Base-by-base conservation (phyloP, 306 rosid genomes). In the Ormosia emarginata region DNA sequence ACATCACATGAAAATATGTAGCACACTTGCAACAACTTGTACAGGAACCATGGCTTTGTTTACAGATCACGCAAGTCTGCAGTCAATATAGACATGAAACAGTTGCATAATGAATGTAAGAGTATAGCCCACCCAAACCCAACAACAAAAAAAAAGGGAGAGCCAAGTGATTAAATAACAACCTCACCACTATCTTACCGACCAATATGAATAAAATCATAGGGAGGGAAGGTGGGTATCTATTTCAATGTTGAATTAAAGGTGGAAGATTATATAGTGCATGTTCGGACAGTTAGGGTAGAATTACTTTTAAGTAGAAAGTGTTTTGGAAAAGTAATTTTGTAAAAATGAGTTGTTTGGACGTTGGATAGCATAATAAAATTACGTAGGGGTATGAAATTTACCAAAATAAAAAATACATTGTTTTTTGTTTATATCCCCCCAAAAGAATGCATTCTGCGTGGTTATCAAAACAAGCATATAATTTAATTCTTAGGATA, bases 1-100 rank as follows among this genome's bases (percentile, higher is more conserved):
- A 95, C 86, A 64, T 92, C 71, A 83, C 87, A 63, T 93, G 99
- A 86, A 95, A 95, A 92, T 90, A 71, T n/a, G 98, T 90, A 29
- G 94, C 92, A 84, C 99, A 95, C 79, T 92, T 95, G 96, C 92
- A 92, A 86, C 98, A 95, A 65, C 88, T 88, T 34, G 87, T 83
- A 81, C 98, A 95, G 79, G 99, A 89, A 75, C 99, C 99, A 59
- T 95, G 99, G 63, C 58, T 85, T 88, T 93, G 99, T 82, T 87
- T 89, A 80, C 98, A 95, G 63, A 95, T 90, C 77, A 90, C 91
- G 46, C 99, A 95, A 65, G 57, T 84, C 96, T 93, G 99, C 67
- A 79, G 40, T 86, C 88, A 81, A 87, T 6, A 24, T 50, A 70
- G 34, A 65, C 44, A 83, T 55, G 30, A 80, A 56, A 74, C 34